Base-by-base conservation (phyloP, 2,329 filamentous ascomycete species). In the Trichoderma sp. region DNA sequence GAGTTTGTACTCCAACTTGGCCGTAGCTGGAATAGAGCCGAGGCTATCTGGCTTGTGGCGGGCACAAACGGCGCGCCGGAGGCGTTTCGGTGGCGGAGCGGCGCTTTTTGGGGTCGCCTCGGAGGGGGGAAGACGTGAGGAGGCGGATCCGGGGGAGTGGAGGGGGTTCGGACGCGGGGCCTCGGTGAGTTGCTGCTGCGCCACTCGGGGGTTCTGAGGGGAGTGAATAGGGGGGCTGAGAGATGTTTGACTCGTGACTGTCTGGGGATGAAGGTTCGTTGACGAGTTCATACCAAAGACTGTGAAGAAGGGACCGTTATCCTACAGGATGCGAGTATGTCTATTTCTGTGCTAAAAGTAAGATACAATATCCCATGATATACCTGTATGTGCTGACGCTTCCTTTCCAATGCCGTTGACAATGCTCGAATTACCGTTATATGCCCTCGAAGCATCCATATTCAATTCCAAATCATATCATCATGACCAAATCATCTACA, bases 201-300 rank as follows among this genome's bases (percentile, higher is more conserved):
- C 55, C 55, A 57, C 41, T 28, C 55, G 24, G 54, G 26, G 28
- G 50, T 10, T 7, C 15, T 69, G 21, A 26, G 39, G 30, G 24
- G n/a, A 9, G 1, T 30, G 24, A 5, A 12, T 12, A 14, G 10
- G 48, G 10, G 4, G 48, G 48, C 5, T 51, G 21, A 6, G 24
- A 30, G 48, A 24, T 24, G 2, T 3, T 50, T 50, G 10, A 9
- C 30, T 50, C 10, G 15, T 39, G 34, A 24, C 21, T 24, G 21
- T 24, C 21, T 39, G 34, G 5, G 3, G 34, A 4, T 39, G 34
- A 12, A 39, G 34, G 12, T 39, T 14, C 14, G 34, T 39, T 39
- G 1, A 39, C 10, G 1, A 39, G 10, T 4, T 14, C 7, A 39
- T 14, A 10, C 5, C 2, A 14, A 10, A 39, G 10, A 39, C 34